Conservation (phyloP, 768 basidiomycete genomes). For the button mushroom (Agaricus bisporus) region DNA sequence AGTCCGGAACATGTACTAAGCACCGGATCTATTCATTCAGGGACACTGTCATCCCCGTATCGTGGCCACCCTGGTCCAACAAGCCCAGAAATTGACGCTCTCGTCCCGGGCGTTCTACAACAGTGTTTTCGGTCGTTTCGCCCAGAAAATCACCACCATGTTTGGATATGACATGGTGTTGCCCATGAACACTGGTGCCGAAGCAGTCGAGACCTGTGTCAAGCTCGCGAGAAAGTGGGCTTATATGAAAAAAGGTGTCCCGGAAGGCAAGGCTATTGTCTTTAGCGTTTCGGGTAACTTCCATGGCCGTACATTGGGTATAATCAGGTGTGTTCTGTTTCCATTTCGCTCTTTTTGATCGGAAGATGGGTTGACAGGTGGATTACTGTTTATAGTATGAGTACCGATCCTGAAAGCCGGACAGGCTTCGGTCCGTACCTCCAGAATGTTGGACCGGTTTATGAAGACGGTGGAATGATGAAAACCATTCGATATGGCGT, state of each 20-base stretch:
- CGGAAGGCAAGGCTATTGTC: slow-evolving; percentile 78
- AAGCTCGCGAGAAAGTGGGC: slow-evolving; percentile 98
- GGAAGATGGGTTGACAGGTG: not conserved
- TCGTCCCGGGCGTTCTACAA: slow-evolving; percentile 98
- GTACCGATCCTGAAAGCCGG: slow-evolving; percentile 88
- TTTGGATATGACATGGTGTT: slow-evolving; percentile 95
- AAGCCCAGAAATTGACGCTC: slow-evolving; percentile 86
- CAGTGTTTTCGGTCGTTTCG: slow-evolving; percentile 84
- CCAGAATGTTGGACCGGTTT: slow-evolving; percentile 67
- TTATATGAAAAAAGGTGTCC: slow-evolving; percentile 79
- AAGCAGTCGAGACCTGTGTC: slow-evolving; percentile 95
- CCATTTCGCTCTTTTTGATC: slow-evolving; percentile 9
- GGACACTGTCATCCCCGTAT: slow-evolving; percentile 93
- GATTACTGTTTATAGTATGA: slow-evolving; percentile 53
- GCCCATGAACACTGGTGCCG: slow-evolving; percentile 98
- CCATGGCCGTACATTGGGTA: slow-evolving; percentile 88
- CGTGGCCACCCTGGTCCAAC: slow-evolving; percentile 71
- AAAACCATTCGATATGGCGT: slow-evolving; percentile 78
- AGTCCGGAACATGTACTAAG: not conserved
- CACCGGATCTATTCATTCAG: slow-evolving; percentile 22
- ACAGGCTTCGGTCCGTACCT: slow-evolving; percentile 90
- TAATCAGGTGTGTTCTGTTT: slow-evolving; percentile 57
- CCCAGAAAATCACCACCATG: slow-evolving; percentile 73
- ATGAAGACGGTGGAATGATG: slow-evolving; percentile 29
- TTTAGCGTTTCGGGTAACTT: slow-evolving; percentile 89